These are phyloP conservation scores for Saccharomyces hybrid DNA, from an alignment of 1,139 yeast species.

Conservation along the genomic window DNA sequence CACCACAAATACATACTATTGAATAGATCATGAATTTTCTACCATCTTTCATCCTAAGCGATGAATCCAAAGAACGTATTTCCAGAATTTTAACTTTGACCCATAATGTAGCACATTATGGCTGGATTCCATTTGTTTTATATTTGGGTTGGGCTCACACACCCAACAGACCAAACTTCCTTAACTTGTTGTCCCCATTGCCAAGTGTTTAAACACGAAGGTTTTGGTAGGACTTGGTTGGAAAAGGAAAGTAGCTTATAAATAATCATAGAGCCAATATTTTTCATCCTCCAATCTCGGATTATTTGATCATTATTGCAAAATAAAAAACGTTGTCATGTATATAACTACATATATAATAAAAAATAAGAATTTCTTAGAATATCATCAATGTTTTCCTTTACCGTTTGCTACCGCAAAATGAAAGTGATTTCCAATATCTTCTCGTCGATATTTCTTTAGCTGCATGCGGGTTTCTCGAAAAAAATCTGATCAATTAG, in stretches of 20 bases:
- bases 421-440: too few species aligned
- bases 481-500: background rate
- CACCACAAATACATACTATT: too few species aligned
- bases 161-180: constrained; percentile 74
- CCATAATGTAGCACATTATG: constrained; percentile 85
- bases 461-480: too few species aligned
- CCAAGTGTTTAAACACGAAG: constrained; percentile 53
- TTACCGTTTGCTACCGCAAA: too few species aligned
- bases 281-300: background rate
- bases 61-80: constrained; percentile 83
- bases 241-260: background rate
- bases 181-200: constrained; percentile 43
- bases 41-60: constrained; percentile 36
- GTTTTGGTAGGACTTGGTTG: background rate
- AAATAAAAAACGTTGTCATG: background rate
- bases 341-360: background rate
- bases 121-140: constrained; percentile 91
- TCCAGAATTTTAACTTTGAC: constrained; percentile 74
- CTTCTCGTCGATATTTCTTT: too few species aligned
- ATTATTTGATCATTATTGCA: background rate
- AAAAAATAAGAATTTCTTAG: background rate
- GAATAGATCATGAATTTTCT: constrained; percentile 20
- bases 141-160: constrained; percentile 90
- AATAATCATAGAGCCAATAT: background rate
- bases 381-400: too few species aligned